A percentile compares a stretch with the other conserved stretches of the same genome.
Conservation (phyloP, 148 eudicot genomes). For the Vaccinium vitisidaea region DNA sequence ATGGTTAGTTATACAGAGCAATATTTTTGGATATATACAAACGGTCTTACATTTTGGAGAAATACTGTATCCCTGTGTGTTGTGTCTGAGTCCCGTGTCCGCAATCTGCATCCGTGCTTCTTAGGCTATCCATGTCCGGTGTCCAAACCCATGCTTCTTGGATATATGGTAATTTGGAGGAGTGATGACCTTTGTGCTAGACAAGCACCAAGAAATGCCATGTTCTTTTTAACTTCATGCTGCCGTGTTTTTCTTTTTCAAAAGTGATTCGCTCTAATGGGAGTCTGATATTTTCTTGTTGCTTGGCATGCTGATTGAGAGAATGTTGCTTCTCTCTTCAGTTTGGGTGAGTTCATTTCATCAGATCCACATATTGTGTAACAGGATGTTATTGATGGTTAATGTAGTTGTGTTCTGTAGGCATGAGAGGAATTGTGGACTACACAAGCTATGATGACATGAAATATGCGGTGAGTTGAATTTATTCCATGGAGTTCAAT, state of each 20-base stretch:
- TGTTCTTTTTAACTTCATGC: background rate
- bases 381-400: background rate
- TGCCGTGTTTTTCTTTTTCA: background rate
- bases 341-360: background rate
- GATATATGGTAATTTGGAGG: background rate
- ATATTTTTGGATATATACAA: no score
- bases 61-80: no score
- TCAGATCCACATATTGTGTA: background rate
- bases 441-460: conserved; percentile 77
- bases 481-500: background rate
- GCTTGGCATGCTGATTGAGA: background rate
- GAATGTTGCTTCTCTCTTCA: background rate
- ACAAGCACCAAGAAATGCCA: background rate
- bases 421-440: conserved; percentile 75
- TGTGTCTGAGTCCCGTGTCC: no score
- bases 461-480: conserved; percentile 73
- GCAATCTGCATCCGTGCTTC: no score
- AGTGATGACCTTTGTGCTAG: background rate
- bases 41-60: no score
- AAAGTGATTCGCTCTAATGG: background rate
- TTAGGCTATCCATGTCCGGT: no score
- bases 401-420: conserved; percentile 30
- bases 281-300: background rate
- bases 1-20: no score
- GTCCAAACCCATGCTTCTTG: no score